phyloP scores from a whole-genome alignment of 345 rosid species.

The Populus deltoides region DNA sequence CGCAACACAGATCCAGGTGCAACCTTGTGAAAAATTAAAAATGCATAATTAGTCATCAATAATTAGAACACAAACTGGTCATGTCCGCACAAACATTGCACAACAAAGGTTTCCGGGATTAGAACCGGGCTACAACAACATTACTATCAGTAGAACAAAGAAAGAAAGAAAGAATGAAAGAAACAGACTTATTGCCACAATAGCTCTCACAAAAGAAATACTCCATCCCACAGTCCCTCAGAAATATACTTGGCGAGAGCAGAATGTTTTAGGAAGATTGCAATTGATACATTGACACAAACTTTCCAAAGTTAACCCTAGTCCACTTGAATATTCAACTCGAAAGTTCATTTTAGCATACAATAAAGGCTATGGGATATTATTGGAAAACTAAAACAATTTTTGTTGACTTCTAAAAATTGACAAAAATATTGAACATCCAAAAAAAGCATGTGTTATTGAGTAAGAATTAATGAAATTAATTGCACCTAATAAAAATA shows the following conservation, averaged over 20 bases:
- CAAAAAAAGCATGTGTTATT: not conserved
- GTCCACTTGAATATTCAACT: not conserved
- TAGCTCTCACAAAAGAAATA: not conserved
- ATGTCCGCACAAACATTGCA: not conserved
- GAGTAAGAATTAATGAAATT: not conserved
- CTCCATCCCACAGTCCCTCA: not conserved
- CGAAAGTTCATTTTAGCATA: not conserved
- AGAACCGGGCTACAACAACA: not conserved
- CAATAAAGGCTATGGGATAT: not conserved
- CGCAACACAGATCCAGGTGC: slow-evolving; percentile 89
- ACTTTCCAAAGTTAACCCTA: not conserved
- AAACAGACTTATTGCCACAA: not conserved
- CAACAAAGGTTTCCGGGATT: not conserved
- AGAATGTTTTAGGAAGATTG: not conserved
- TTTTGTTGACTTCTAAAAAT: not conserved
- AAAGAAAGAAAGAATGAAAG: not conserved
- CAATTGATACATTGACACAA: not conserved
- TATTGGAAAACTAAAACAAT: not conserved
- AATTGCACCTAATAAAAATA: not conserved
- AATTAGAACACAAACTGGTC: not conserved
- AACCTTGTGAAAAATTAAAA: slow-evolving; percentile 53
- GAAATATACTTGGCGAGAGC: not conserved
- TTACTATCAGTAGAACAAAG: not conserved
- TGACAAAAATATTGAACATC: not conserved
- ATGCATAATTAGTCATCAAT: slow-evolving; percentile 1